Evolutionary conservation across 2,329 filamentous ascomycete genomes (phyloP), one percentile per base, ranked within the genome.

Genomic region (Stagonosporopsis vannaccii): DNA sequence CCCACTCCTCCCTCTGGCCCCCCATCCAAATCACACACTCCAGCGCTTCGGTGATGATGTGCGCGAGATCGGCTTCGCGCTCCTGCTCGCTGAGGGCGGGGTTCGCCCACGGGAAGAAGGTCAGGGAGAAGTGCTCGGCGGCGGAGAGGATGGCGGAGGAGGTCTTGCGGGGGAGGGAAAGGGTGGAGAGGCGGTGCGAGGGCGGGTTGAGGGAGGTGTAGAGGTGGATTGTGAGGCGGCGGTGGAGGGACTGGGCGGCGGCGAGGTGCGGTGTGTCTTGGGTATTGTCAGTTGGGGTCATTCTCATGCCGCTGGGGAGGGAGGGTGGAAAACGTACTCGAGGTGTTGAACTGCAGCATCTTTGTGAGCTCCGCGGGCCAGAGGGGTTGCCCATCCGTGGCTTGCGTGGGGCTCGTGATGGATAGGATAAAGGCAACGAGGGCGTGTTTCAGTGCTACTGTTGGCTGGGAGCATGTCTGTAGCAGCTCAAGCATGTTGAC

Each of bases 21-120:
- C 58, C 67, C 15, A 75, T 22, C 72, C 72, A 75, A 5, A 75
- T 53, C 15, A 59, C 63, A 8, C 66, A 25, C 23, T 73, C 66
- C 22, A 73, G 46, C 2, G 67, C 65, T n/a, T 61, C 62, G 11
- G 36, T 58, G 11, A 75, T 68, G 25, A 73, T 59, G 6, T 58
- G 54, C 5, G 65, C 58, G 1, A 75, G 62, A 39, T 72, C 63
- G 9, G 68, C 64, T 7, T 75, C 72, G 32, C 65, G 66, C 8
- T 72, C 70, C 23, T 65, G 59, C 32, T 75, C 72, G 11, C 51
- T 49, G 11, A 59, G 59, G 2, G 49, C 40, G 2, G 72, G 72
- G 45, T 72, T 69, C 5, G 70, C 69, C 72, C 72, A 75, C 1
- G 71, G 70, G 43, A 75, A 75, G 59, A 75, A 75, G 0, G 69